These are phyloP conservation scores for Melampsora occidentalis DNA, from an alignment of 1,284 basidiomycete genomes.

Conservation along the genomic window DNA sequence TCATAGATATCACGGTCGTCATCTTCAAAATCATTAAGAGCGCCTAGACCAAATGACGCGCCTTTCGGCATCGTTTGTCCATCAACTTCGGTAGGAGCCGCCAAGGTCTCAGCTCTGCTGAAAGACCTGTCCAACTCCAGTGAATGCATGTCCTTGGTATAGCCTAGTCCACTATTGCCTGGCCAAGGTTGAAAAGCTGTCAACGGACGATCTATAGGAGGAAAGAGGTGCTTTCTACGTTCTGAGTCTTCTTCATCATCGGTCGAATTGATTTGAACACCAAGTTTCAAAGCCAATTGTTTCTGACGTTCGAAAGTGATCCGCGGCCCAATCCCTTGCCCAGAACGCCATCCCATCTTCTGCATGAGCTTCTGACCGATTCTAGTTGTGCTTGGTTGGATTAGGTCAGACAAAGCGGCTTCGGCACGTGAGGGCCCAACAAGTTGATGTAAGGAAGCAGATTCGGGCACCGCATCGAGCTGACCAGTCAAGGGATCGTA, in stretches of 20 bases:
- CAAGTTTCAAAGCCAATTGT: constrained; percentile 58
- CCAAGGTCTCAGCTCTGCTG: neutral
- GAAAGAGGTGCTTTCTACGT: constrained; percentile 78
- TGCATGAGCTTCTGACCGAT: constrained; percentile 74
- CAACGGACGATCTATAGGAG: constrained; percentile 73
- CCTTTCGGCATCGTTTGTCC: constrained; percentile 36
- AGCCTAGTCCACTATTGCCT: constrained; percentile 75
- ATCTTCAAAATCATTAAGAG: constrained; percentile 40
- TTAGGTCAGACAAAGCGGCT: constrained; percentile 46
- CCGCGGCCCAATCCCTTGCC: constrained; percentile 88
- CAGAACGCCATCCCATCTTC: constrained; percentile 91
- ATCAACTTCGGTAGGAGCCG: neutral
- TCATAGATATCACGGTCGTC: constrained; percentile 42
- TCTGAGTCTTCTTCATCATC: constrained; percentile 63
- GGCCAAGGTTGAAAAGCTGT: constrained; percentile 67
- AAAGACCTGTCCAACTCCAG: neutral
- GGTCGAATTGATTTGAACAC: constrained; percentile 46
- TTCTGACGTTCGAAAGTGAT: constrained; percentile 73
- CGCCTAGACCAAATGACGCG: constrained; percentile 38
- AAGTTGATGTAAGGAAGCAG: constrained; percentile 48
- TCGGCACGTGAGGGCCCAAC: constrained; percentile 47
- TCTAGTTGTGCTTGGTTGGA: constrained; percentile 47
- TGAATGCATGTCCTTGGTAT: constrained; percentile 52
- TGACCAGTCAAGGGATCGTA: constrained; percentile 45
- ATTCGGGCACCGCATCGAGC: constrained; percentile 72